Evolutionary conservation across 768 basidiomycete species (phyloP).

Genomic region (Gymnopilus junonius): DNA sequence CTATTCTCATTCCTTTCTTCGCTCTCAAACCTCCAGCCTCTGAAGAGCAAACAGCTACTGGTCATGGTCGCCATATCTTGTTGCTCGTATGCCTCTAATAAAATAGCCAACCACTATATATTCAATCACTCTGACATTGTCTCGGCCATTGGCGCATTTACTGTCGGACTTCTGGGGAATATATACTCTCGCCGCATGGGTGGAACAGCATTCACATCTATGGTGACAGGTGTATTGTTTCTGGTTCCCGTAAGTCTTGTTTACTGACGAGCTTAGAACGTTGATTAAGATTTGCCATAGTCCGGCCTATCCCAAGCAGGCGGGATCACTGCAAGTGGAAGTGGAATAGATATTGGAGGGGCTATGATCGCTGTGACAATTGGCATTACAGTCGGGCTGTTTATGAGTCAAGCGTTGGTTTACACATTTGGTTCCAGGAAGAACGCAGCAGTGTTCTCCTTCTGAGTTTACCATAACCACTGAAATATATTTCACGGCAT

Average conservation of each 20-base stretch:
- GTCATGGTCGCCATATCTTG: conserved; percentile 90
- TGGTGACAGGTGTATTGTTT: conserved; percentile 90
- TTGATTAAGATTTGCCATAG: conserved; percentile 35
- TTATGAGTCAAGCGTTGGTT: conserved; percentile 86
- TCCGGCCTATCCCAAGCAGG: conserved; percentile 87
- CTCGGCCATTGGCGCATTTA: conserved; percentile 85
- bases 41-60: conserved; percentile 68
- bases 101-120: conserved; percentile 83
- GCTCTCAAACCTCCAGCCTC: conserved; percentile 78
- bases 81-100: conserved; percentile 77
- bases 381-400: conserved; percentile 88
- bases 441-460: conserved; percentile 85
- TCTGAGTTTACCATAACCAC: conserved; percentile 42
- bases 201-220: conserved; percentile 87
- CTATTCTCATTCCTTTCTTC: conserved; percentile 74
- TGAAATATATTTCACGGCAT: not conserved
- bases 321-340: conserved; percentile 80
- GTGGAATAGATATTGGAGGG: conserved; percentile 82
- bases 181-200: conserved; percentile 81
- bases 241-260: conserved; percentile 73
- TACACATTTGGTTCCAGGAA: conserved; percentile 87
- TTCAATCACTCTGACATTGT: conserved; percentile 85
- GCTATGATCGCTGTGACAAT: conserved; percentile 92
- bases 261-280: too few species aligned
- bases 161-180: conserved; percentile 78